Conservation (phyloP, 2,329 filamentous ascomycete species). For the Clonostachys rhizophaga region DNA sequence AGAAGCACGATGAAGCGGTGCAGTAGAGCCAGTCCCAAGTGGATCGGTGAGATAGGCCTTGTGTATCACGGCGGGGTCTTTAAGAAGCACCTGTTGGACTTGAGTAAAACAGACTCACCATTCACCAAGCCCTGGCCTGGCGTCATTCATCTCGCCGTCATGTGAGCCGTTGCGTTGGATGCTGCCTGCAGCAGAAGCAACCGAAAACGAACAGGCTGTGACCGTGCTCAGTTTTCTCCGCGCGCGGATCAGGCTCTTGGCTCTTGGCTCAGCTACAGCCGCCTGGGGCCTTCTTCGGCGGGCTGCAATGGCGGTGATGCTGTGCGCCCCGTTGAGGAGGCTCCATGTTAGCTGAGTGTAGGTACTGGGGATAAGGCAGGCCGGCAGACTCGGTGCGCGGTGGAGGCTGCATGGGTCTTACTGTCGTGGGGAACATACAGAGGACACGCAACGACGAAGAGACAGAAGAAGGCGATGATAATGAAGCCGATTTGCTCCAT, state of each 20-base stretch:
- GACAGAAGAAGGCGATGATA: constrained; percentile 1
- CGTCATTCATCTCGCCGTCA: constrained; percentile 1
- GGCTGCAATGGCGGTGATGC: not conserved
- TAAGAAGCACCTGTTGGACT: not conserved
- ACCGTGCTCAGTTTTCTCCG: constrained; percentile 20
- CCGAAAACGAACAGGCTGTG: constrained; percentile 12
- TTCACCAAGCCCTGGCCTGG: constrained; percentile 2
- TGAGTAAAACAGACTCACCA: not conserved
- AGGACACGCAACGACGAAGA: not conserved
- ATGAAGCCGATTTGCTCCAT: constrained; percentile 3
- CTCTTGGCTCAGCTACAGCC: not conserved
- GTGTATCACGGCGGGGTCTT: too few relatives aligned
- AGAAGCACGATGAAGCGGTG: too few relatives aligned
- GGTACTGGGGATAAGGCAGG: too few relatives aligned
- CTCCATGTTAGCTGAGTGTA: too few relatives aligned
- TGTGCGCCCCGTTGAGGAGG: not conserved
- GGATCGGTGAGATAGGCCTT: too few relatives aligned
- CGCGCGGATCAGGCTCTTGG: constrained; percentile 10
- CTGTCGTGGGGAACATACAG: not conserved
- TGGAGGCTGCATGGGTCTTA: too few relatives aligned
- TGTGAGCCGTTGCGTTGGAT: too few relatives aligned
- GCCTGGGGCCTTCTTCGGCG: not conserved
- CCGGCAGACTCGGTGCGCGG: too few relatives aligned
- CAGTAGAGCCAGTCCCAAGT: too few relatives aligned
- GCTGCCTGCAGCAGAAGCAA: too few relatives aligned